Base-by-base conservation (phyloP, 1,284 basidiomycete species). In the Somion occarium region DNA sequence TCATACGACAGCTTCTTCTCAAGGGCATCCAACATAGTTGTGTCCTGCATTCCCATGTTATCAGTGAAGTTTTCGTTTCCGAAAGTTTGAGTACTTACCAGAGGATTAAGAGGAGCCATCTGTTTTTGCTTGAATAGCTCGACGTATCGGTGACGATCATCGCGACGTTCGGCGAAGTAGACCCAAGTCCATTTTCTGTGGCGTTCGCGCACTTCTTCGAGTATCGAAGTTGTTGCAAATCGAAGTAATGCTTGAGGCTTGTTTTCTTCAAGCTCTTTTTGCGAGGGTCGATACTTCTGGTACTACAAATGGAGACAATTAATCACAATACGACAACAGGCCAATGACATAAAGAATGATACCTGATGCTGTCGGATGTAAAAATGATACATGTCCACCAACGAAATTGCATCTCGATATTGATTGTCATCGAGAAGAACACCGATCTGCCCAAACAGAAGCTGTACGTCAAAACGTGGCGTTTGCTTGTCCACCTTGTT, bases 331-430 rank as follows among this genome's bases (percentile, higher is more conserved):
- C 23, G 27, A 22, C 38, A 37, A n/a, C 24, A 26, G 23, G 24
- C n/a, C n/a, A n/a, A n/a, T 41, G 26, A 25, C 4, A 7, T 47
- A 38, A 15, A 30, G 38, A 18, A 20, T 27, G 71, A 59, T 65
- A 90, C 88, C 75, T 93, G 91, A 55, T 90, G 88, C 59, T 92
- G 91, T 49, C 97, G 85, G 44, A 87, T 80, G 70, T 96, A 98
- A 57, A 99, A 91, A 66, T 99, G 96, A 71, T 98, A 98, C 77
- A 98, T 93, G 67, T 99, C 96, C 54, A 95, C 76, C 48, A 99
- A 82, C 19, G 92, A 96, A 56, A 99, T 91, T 12, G 82, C 85
- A 68, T 99, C 94, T 44, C 93, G 84, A 67, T 99, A 99, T 69
- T 99, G 98, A 59, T 96, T 84, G 58, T 94, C 86, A 65, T 99